Conservation (phyloP, 371 early-diverging fungal species). For the Mortierella sp. region DNA sequence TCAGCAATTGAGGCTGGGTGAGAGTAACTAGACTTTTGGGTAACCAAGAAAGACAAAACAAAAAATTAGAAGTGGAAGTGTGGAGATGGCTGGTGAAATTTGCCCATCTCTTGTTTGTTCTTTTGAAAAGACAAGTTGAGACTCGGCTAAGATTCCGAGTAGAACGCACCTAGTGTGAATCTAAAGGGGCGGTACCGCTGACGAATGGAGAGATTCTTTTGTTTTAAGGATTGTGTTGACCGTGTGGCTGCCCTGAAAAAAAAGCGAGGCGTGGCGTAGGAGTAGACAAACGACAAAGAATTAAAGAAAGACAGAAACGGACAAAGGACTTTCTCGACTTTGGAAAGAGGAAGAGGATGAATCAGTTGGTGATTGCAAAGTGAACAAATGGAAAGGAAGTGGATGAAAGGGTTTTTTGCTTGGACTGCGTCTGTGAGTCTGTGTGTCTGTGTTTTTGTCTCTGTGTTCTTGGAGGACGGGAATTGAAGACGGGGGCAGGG, state of each 20-base stretch:
- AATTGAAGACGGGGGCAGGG: background rate
- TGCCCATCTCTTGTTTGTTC: too few relatives aligned
- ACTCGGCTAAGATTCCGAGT: background rate
- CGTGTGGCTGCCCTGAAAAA: background rate
- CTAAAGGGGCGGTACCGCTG: background rate
- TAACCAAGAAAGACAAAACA: background rate
- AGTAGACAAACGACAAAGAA: background rate
- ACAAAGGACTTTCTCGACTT: background rate
- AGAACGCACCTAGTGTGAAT: background rate
- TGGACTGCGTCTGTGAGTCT: background rate
- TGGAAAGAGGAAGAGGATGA: background rate
- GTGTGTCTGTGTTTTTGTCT: background rate
- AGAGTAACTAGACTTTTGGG: background rate
- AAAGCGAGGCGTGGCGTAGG: background rate
- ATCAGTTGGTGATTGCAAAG: background rate
- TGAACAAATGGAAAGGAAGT: background rate
- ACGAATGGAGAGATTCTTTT: background rate
- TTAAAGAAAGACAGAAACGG: background rate
- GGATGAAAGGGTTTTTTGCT: background rate
- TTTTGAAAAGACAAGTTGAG: constrained; percentile 1
- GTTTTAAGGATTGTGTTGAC: background rate
- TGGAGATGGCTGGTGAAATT: too few relatives aligned
- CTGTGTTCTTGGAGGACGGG: background rate
- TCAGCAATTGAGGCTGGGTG: background rate
- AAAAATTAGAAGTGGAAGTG: too few relatives aligned